Conservation (phyloP, 1,284 basidiomycete genomes). For the Ganoderma meredithae region DNA sequence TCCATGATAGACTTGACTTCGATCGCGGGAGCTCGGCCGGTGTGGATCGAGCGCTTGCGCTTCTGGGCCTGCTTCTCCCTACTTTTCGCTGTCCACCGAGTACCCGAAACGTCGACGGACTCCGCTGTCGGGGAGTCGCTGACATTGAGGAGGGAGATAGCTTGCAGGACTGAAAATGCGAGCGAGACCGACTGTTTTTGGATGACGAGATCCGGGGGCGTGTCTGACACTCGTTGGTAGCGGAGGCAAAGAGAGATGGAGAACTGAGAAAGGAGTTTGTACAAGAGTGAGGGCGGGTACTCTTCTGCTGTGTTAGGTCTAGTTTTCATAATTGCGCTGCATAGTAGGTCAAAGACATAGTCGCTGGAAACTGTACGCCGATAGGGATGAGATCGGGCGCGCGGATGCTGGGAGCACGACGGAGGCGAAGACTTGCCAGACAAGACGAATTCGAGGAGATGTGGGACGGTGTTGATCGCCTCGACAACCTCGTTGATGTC, state of each 20-base stretch:
- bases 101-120: constrained; percentile 12
- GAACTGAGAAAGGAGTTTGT: constrained; percentile 44
- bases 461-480: background rate
- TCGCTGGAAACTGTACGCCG: background rate
- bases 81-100: background rate
- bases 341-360: background rate
- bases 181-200: constrained; percentile 23
- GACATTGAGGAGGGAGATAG: constrained; percentile 16
- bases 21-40: constrained; percentile 21
- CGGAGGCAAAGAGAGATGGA: constrained; percentile 19
- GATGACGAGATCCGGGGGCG: constrained; percentile 4
- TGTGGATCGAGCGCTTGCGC: constrained; percentile 14
- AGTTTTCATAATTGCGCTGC: background rate
- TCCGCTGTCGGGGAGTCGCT: background rate
- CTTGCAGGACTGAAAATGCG: constrained; percentile 20
- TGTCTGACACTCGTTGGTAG: constrained; percentile 13
- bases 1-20: constrained; percentile 40
- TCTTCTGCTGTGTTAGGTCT: constrained; percentile 7
- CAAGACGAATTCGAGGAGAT: background rate
- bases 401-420: background rate
- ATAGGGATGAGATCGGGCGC: background rate
- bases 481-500: background rate
- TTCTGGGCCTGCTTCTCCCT: constrained; percentile 5
- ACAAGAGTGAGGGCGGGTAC: constrained; percentile 28
- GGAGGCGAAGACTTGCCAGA: background rate